phyloP scores from a whole-genome alignment of 345 rosid species.

The Pistacia vera region DNA sequence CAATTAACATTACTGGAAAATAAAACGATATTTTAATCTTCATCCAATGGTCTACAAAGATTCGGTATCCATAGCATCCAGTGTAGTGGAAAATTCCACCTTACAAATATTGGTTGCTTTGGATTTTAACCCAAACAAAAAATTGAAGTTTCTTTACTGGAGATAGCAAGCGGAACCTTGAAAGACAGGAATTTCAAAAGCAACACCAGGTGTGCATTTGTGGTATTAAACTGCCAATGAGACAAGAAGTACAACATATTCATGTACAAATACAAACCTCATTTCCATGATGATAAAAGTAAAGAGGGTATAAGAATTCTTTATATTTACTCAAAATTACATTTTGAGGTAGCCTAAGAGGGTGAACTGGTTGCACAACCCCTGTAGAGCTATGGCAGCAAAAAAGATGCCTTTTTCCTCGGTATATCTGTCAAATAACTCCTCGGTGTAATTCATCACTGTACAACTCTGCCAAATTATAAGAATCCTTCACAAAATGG shows the following conservation, averaged over 20 bases:
- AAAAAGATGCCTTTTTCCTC: slow-evolving; percentile 5
- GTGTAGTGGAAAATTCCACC: background rate
- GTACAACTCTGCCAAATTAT: slow-evolving; percentile 20
- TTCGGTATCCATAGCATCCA: too few relatives aligned
- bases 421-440: background rate
- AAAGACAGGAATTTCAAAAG: background rate
- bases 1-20: too few relatives aligned
- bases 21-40: too few relatives aligned
- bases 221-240: background rate
- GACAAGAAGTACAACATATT: background rate
- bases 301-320: background rate
- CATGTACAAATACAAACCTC: background rate
- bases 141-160: too few relatives aligned
- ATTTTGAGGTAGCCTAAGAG: background rate
- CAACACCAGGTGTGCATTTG: background rate
- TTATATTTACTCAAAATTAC: slow-evolving; percentile 4
- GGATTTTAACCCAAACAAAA: too few relatives aligned
- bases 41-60: too few relatives aligned
- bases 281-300: background rate
- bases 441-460: slow-evolving; percentile 13
- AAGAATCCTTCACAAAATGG: slow-evolving; percentile 48
- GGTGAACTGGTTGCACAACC: background rate
- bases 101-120: background rate
- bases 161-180: too few relatives aligned
- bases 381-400: background rate